These are phyloP conservation scores for Lecanoromycetidae sp. DNA, from an alignment of 2,329 filamentous ascomycete species.

Conservation along the genomic window DNA sequence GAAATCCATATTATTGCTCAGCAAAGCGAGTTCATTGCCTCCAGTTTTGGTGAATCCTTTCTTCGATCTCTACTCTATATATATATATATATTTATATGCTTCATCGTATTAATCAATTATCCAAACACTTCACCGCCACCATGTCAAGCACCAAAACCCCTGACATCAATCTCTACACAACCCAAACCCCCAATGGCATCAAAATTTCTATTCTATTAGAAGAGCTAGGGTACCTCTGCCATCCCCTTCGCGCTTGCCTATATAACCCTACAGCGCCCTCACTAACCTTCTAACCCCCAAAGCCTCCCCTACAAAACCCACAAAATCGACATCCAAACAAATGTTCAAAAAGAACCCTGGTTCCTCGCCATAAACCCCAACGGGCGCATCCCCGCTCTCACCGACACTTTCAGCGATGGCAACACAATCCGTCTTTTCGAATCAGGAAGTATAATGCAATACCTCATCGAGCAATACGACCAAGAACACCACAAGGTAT, in stretches of 20 bases:
- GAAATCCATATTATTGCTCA: too few relatives aligned
- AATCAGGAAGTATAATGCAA: slow-evolving; percentile 41
- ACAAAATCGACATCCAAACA: slow-evolving; percentile 32
- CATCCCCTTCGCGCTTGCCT: background rate
- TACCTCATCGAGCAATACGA: slow-evolving; percentile 40
- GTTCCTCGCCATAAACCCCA: slow-evolving; percentile 38
- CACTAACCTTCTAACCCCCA: too few relatives aligned
- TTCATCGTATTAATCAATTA: slow-evolving; percentile 2
- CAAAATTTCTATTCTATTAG: slow-evolving; percentile 42
- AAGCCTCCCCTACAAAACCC: slow-evolving; percentile 6
- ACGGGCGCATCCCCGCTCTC: slow-evolving; percentile 39
- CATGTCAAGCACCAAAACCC: slow-evolving; percentile 6
- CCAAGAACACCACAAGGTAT: slow-evolving; percentile 56
- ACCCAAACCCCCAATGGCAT: slow-evolving; percentile 41
- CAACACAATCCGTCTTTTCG: slow-evolving; percentile 40
- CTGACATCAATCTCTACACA: slow-evolving; percentile 34
- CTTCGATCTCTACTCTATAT: too few relatives aligned
- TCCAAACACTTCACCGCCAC: background rate
- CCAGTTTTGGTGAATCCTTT: too few relatives aligned
- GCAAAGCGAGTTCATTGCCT: too few relatives aligned
- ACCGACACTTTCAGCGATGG: slow-evolving; percentile 36
- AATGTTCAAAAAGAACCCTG: slow-evolving; percentile 46
- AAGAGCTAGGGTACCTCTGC: slow-evolving; percentile 34
- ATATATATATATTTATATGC: background rate
- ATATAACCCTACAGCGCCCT: background rate